phyloP scores from a whole-genome alignment of 1,284 basidiomycete species.

The Vanrija humicola region DNA sequence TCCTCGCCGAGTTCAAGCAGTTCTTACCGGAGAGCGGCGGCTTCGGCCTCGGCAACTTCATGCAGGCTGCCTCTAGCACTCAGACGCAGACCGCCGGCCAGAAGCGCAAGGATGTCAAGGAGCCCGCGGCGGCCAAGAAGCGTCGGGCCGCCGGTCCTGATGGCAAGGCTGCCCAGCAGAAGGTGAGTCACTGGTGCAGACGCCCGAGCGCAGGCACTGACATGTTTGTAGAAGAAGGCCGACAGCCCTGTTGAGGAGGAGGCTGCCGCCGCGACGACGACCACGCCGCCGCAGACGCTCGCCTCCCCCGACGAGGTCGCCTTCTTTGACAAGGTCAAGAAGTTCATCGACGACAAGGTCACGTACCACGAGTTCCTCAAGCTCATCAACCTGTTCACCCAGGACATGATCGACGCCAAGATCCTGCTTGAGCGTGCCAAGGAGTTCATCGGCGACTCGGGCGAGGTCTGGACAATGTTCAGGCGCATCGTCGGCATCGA shows the following conservation, averaged over 20 bases:
- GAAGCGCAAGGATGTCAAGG: constrained; percentile 41
- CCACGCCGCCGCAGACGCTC: constrained; percentile 45
- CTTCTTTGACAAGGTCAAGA: constrained; percentile 92
- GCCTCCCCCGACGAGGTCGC: constrained; percentile 77
- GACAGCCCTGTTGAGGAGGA: constrained; percentile 41
- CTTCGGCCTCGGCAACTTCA: constrained; percentile 32
- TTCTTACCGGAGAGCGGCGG: constrained; percentile 71
- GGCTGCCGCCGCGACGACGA: constrained; percentile 15
- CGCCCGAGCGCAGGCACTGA: constrained; percentile 5
- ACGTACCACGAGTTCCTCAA: constrained; percentile 96
- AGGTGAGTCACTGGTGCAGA: constrained; percentile 17
- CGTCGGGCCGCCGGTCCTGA: constrained; percentile 53
- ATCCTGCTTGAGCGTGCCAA: constrained; percentile 76
- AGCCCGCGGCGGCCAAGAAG: constrained; percentile 42
- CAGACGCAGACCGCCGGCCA: constrained; percentile 10
- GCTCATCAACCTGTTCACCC: constrained; percentile 89
- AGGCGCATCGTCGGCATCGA: constrained; percentile 75
- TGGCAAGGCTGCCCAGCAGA: constrained; percentile 31
- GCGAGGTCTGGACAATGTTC: constrained; percentile 79
- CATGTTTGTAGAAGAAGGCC: constrained; percentile 25
- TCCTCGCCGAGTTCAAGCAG: constrained; percentile 92
- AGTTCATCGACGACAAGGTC: constrained; percentile 74
- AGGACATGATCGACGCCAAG: constrained; percentile 84
- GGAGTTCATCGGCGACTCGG: constrained; percentile 68
- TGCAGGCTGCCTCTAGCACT: constrained; percentile 23